Conservation (phyloP, 2,329 filamentous ascomycete genomes). For the Lasiodiplodia sp. region DNA sequence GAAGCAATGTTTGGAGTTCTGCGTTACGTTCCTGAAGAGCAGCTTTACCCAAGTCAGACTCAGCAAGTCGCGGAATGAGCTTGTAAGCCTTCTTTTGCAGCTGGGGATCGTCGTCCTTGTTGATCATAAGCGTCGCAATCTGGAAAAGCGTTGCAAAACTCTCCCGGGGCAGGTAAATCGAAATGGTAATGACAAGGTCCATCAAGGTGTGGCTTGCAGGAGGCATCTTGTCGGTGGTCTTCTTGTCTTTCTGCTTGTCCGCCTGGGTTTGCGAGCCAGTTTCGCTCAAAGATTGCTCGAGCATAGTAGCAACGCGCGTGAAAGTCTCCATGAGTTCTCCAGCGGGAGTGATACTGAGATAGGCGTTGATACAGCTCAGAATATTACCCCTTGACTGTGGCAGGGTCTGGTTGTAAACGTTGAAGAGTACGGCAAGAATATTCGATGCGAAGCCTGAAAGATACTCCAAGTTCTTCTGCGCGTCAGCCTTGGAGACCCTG, state of each 20-base stretch:
- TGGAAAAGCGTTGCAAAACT: slow-evolving; percentile 87
- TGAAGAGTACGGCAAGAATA: slow-evolving; percentile 95
- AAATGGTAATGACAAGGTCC: slow-evolving; percentile 96
- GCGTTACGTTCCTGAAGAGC: slow-evolving; percentile 77
- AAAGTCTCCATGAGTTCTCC: slow-evolving; percentile 87
- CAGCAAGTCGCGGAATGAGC: slow-evolving; percentile 87
- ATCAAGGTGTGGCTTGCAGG: slow-evolving; percentile 94
- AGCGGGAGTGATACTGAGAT: slow-evolving; percentile 84
- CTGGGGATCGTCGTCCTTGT: slow-evolving; percentile 83
- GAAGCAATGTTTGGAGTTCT: slow-evolving; percentile 82
- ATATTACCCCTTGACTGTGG: slow-evolving; percentile 92
- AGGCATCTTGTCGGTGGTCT: slow-evolving; percentile 76
- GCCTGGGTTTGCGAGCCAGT: slow-evolving; percentile 68
- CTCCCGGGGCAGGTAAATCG: slow-evolving; percentile 86
- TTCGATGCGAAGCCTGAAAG: slow-evolving; percentile 83
- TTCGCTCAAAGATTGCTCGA: slow-evolving; percentile 73
- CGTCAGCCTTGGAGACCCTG: slow-evolving; percentile 76
- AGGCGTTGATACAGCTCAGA: slow-evolving; percentile 92
- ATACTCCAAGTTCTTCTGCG: slow-evolving; percentile 81
- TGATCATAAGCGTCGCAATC: slow-evolving; percentile 83
- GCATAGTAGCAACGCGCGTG: slow-evolving; percentile 81
- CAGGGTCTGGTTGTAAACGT: slow-evolving; percentile 96
- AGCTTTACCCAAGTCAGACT: slow-evolving; percentile 77
- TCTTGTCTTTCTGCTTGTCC: slow-evolving; percentile 67
- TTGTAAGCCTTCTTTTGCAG: slow-evolving; percentile 99